phyloP scores from a whole-genome alignment of 2,329 filamentous ascomycete species.

The Nemania sp. region DNA sequence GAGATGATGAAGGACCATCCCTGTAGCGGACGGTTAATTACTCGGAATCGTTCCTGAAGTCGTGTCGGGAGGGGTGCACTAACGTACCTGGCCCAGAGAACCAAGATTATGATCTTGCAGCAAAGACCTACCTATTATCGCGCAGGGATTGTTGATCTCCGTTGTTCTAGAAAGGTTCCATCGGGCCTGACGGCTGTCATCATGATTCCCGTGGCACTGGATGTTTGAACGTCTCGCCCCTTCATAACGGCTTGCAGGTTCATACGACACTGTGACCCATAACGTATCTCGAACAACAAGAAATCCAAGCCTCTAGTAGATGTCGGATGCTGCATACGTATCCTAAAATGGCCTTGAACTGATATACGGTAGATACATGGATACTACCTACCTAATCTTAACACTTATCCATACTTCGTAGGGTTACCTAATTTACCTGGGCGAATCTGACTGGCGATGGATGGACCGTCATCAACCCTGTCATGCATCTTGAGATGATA shows the following conservation, averaged over 20 bases:
- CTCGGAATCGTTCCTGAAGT: slow-evolving; percentile 7
- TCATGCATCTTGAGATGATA: slow-evolving; percentile 2
- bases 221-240: too few relatives aligned
- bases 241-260: too few relatives aligned
- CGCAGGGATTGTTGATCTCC: slow-evolving; percentile 13
- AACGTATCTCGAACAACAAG: too few relatives aligned
- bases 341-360: too few relatives aligned
- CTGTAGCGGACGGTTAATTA: slow-evolving; percentile 13
- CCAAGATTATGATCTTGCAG: slow-evolving; percentile 10
- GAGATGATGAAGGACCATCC: slow-evolving; percentile 17
- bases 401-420: too few relatives aligned
- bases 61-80: not conserved
- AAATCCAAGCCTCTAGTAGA: too few relatives aligned
- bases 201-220: too few relatives aligned
- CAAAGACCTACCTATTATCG: slow-evolving; percentile 9
- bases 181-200: slow-evolving; percentile 1
- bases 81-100: not conserved
- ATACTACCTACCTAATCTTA: too few relatives aligned
- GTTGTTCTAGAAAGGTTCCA: slow-evolving; percentile 24
- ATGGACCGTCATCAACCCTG: slow-evolving; percentile 6
- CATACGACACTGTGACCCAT: too few relatives aligned
- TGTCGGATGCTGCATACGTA: too few relatives aligned
- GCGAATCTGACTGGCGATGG: not conserved
- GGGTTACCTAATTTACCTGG: not conserved
- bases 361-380: too few relatives aligned